These are phyloP conservation scores for Calonectria hawksworthii DNA, from an alignment of 2,329 filamentous ascomycete species.

Conservation along the genomic window DNA sequence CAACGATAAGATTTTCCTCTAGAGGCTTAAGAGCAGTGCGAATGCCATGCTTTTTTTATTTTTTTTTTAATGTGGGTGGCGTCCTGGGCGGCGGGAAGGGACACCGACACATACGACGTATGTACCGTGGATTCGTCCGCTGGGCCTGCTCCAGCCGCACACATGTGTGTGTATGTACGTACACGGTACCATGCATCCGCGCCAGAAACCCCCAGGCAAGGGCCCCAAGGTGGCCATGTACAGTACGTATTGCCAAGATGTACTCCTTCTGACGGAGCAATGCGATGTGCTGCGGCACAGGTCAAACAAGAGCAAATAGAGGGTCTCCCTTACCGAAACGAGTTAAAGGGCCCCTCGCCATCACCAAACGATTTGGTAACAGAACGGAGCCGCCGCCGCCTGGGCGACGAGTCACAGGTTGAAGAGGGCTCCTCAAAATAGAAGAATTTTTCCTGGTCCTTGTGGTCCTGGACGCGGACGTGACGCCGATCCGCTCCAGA, in stretches of 20 bases:
- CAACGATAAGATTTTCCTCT: slow-evolving; percentile 48
- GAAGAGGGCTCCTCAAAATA: slow-evolving; percentile 34
- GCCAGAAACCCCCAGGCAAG: background rate
- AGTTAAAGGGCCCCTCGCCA: slow-evolving; percentile 35
- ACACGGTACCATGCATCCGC: slow-evolving; percentile 6
- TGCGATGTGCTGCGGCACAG: slow-evolving; percentile 29
- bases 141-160: slow-evolving; percentile 2
- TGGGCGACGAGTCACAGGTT: slow-evolving; percentile 20
- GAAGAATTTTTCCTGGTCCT: slow-evolving; percentile 22
- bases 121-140: background rate
- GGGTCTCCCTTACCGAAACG: slow-evolving; percentile 35
- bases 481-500: slow-evolving; percentile 19
- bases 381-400: slow-evolving; percentile 42
- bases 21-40: slow-evolving; percentile 28
- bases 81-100: background rate
- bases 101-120: slow-evolving; percentile 3
- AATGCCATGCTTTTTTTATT: slow-evolving; percentile 36
- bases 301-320: slow-evolving; percentile 34
- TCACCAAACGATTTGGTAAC: slow-evolving; percentile 47
- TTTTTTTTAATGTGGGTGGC: slow-evolving; percentile 11
- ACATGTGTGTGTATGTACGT: background rate
- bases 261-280: background rate
- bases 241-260: slow-evolving; percentile 16
- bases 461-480: background rate
- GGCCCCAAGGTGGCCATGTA: background rate